A percentile compares a stretch with the other conserved stretches of the same genome.
Conservation (phyloP, 257 asterid species). For the Mentha longifolia region DNA sequence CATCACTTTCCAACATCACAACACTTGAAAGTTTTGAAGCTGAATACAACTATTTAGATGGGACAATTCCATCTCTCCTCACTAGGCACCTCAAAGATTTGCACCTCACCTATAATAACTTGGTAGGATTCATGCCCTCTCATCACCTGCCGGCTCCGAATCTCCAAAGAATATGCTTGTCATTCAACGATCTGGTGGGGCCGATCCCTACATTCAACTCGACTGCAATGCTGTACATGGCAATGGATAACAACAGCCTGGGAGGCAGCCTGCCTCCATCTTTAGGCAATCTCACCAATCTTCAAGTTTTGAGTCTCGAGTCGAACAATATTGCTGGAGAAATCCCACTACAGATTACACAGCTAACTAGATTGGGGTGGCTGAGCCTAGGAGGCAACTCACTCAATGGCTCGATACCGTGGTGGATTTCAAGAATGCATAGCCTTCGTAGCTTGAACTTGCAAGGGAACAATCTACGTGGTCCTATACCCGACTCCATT, state of each 20-base stretch:
- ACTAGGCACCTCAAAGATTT: constrained; percentile 45
- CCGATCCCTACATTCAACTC: too few species aligned
- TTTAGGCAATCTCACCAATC: constrained; percentile 50
- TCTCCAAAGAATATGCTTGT: constrained; percentile 33
- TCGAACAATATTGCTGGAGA: constrained; percentile 53
- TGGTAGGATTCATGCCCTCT: constrained; percentile 66
- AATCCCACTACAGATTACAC: constrained; percentile 53
- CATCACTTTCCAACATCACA: constrained; percentile 41
- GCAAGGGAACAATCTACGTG: neutral
- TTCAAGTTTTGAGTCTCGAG: constrained; percentile 61
- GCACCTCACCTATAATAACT: constrained; percentile 65
- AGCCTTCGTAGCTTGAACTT: neutral
- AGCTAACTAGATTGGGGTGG: constrained; percentile 42
- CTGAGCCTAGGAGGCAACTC: constrained; percentile 59
- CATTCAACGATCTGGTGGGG: too few species aligned
- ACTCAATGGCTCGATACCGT: constrained; percentile 58
- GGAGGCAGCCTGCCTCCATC: constrained; percentile 51
- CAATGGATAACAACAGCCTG: constrained; percentile 22
- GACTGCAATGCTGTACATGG: neutral
- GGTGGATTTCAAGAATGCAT: constrained; percentile 32
- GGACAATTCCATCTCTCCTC: constrained; percentile 60
- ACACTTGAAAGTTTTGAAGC: constrained; percentile 65
- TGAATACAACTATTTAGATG: constrained; percentile 52
- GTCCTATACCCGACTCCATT: constrained; percentile 46
- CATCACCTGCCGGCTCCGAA: constrained; percentile 47